Percentiles rank a stretch among this genome's conserved stretches.
Conservation (phyloP, 768 basidiomycete species). For the Suillus discolor region DNA sequence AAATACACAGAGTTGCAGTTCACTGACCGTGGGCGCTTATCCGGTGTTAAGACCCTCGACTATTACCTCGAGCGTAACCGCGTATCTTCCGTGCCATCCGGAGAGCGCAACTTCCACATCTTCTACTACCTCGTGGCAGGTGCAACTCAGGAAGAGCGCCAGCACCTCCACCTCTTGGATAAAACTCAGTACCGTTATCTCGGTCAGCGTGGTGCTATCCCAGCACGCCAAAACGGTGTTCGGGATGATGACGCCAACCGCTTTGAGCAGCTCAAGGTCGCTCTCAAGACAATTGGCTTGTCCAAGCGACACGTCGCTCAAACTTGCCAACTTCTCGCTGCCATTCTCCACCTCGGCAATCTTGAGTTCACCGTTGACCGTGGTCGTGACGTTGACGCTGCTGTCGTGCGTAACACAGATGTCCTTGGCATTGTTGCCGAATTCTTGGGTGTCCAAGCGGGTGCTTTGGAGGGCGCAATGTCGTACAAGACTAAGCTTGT, state of each 20-base stretch:
- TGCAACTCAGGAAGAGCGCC: constrained; percentile 83
- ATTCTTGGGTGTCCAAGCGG: constrained; percentile 81
- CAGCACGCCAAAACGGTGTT: constrained; percentile 45
- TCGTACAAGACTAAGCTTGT: constrained; percentile 92
- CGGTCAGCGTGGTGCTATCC: constrained; percentile 60
- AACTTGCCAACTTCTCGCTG: constrained; percentile 91
- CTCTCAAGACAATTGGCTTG: constrained; percentile 90
- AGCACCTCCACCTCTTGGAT: constrained; percentile 83
- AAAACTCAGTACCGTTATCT: constrained; percentile 86
- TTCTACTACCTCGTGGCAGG: constrained; percentile 97
- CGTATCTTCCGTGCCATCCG: constrained; percentile 84
- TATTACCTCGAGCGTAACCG: constrained; percentile 94
- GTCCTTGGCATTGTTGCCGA: constrained; percentile 83
- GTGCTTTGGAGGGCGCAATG: constrained; percentile 75
- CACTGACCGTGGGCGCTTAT: constrained; percentile 85
- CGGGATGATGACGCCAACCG: constrained; percentile 82
- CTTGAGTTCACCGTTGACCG: constrained; percentile 89
- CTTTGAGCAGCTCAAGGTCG: constrained; percentile 93
- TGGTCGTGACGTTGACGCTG: constrained; percentile 85
- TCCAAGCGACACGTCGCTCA: constrained; percentile 96
- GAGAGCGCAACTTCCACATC: constrained; percentile 96
- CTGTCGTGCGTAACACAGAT: constrained; percentile 87
- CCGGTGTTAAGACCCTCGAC: constrained; percentile 92
- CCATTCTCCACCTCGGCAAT: constrained; percentile 96
- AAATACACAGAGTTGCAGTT: constrained; percentile 99